Percentiles rank a stretch among this genome's conserved stretches.
Evolutionary conservation across 768 basidiomycete genomes (phyloP).

Genomic region (Lactifluus volemus): DNA sequence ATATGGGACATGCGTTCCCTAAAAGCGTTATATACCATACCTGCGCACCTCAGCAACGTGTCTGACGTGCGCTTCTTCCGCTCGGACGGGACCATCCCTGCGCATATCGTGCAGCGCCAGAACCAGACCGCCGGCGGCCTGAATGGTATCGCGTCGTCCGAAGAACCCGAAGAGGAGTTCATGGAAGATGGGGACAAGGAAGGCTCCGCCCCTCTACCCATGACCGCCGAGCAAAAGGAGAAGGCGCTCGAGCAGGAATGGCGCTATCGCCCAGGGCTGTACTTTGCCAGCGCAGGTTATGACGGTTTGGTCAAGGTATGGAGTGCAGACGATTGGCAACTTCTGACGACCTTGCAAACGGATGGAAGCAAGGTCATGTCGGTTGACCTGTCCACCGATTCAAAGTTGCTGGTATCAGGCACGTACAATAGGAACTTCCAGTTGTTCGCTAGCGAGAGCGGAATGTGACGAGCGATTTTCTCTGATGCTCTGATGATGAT

Average conservation of each 20-base stretch:
- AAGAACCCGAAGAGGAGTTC: slow-evolving; percentile 24
- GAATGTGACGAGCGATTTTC: slow-evolving; percentile 1
- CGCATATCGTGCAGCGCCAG: slow-evolving; percentile 24
- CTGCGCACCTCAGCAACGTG: slow-evolving; percentile 91
- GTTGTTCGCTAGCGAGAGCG: slow-evolving; percentile 62
- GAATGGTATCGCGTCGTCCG: slow-evolving; percentile 36
- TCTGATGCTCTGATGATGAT: neutral
- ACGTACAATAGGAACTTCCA: slow-evolving; percentile 95
- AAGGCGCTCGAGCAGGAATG: slow-evolving; percentile 51
- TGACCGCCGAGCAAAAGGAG: slow-evolving; percentile 13
- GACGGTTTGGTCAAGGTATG: slow-evolving; percentile 94
- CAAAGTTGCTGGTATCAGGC: slow-evolving; percentile 76
- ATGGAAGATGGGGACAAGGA: slow-evolving; percentile 21
- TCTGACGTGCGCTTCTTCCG: slow-evolving; percentile 95
- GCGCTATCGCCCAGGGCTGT: slow-evolving; percentile 80
- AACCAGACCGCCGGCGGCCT: slow-evolving; percentile 25
- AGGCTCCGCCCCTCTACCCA: neutral
- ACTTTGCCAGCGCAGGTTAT: slow-evolving; percentile 90
- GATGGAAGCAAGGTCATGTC: slow-evolving; percentile 99
- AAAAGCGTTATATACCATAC: slow-evolving; percentile 90
- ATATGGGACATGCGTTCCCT: slow-evolving; percentile 98
- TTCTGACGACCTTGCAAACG: slow-evolving; percentile 79
- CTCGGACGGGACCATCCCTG: slow-evolving; percentile 41
- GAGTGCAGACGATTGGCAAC: slow-evolving; percentile 98
- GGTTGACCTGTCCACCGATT: slow-evolving; percentile 82